phyloP scores from a whole-genome alignment of 768 basidiomycete species.

The Sarcomyxa edulis region DNA sequence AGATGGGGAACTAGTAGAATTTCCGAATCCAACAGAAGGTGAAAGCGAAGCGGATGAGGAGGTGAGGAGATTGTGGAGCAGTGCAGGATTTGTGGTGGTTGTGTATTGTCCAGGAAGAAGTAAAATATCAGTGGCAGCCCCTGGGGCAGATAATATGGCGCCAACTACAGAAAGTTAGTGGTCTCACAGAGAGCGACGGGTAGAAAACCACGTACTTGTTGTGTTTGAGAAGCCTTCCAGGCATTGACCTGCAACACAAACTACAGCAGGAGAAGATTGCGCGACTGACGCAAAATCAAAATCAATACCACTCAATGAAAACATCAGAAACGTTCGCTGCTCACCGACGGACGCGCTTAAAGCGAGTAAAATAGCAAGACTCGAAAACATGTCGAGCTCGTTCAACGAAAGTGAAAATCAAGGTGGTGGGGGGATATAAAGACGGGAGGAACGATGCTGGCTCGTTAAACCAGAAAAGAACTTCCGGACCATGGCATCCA shows the following conservation, averaged over 20 bases:
- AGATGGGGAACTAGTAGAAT: conserved; percentile 45
- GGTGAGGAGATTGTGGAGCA: conserved; percentile 64
- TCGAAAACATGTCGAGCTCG: conserved; percentile 28
- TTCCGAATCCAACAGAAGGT: conserved; percentile 59
- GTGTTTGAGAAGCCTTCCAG: conserved; percentile 73
- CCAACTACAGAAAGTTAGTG: conserved; percentile 48
- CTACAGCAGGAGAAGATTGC: conserved; percentile 53
- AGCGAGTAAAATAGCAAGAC: conserved; percentile 23
- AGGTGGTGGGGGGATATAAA: too few relatives aligned
- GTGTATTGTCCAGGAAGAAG: conserved; percentile 78
- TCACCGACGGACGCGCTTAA: conserved; percentile 31
- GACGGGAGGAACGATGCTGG: too few relatives aligned
- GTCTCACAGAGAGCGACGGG: conserved; percentile 2
- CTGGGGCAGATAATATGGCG: conserved; percentile 53
- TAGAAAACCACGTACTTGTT: conserved; percentile 39
- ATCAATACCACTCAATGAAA: conserved; percentile 3
- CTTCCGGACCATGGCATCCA: too few relatives aligned
- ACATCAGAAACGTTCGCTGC: conserved; percentile 15
- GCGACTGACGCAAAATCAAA: conserved; percentile 33
- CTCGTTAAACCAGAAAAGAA: too few relatives aligned
- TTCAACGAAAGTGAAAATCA: too few relatives aligned
- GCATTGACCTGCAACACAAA: conserved; percentile 90
- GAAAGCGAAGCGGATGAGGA: conserved; percentile 56
- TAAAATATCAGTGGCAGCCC: conserved; percentile 46
- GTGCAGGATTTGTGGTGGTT: conserved; percentile 62